phyloP scores from a whole-genome alignment of 371 early-diverging fungal species.

The Paraphysoderma sedebokerense region DNA sequence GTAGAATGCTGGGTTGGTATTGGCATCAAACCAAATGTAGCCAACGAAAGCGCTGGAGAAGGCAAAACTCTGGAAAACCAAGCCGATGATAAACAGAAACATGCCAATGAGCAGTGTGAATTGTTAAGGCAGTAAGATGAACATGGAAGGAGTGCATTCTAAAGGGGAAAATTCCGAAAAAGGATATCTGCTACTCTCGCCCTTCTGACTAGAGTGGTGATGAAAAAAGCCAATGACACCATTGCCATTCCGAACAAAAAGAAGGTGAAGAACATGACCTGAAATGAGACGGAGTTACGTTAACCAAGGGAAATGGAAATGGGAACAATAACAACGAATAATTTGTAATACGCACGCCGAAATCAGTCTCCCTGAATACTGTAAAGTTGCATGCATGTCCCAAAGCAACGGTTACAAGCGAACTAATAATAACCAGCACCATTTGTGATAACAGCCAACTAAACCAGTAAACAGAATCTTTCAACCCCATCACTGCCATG shows the following conservation, averaged over 20 bases:
- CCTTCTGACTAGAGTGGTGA: constrained; percentile 37
- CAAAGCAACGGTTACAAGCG: constrained; percentile 30
- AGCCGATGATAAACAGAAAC: constrained; percentile 49
- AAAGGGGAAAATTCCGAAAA: neutral
- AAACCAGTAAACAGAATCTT: constrained; percentile 37
- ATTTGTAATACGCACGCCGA: constrained; percentile 10
- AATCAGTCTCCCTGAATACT: constrained; percentile 36
- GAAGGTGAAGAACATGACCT: constrained; percentile 32
- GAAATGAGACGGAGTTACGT: too few relatives aligned
- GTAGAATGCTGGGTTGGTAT: constrained; percentile 10
- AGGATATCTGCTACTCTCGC: constrained; percentile 21
- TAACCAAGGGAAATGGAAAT: neutral
- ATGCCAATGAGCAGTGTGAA: constrained; percentile 37
- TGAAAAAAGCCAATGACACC: constrained; percentile 44
- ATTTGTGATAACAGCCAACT: constrained; percentile 31
- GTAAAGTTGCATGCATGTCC: constrained; percentile 38
- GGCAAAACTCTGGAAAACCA: constrained; percentile 46
- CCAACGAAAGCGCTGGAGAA: constrained; percentile 32
- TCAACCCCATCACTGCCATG: constrained; percentile 58
- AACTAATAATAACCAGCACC: constrained; percentile 28
- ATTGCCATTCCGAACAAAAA: constrained; percentile 49
- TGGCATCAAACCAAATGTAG: constrained; percentile 42
- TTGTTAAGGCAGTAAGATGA: constrained; percentile 4
- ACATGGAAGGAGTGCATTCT: too few relatives aligned
- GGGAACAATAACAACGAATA: neutral